Base-by-base conservation (phyloP, 345 rosid genomes). In the Balakata baccata region DNA sequence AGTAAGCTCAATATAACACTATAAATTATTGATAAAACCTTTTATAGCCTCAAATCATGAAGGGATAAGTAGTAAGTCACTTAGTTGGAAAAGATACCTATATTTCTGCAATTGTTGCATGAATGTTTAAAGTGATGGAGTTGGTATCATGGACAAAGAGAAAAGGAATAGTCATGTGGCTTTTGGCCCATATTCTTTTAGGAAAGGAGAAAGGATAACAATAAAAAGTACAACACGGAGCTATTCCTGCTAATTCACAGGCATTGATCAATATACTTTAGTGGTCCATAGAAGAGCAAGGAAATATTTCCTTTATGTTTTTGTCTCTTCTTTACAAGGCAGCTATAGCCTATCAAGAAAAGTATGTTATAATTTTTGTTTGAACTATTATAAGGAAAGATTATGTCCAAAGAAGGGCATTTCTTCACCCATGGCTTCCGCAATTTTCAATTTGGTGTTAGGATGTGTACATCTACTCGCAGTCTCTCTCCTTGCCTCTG, bases 401-500 rank as follows among this genome's bases (percentile, higher is more conserved):
- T 13, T 43, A 0, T 29, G 13, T 3, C 43, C 47, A 11, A 17
- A 13, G 68, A 29, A 41, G 51, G 37, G 37, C 20, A 39, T 51
- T 66, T n/a, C 22, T 43, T 79, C 69, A 66, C 7, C 66, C 41
- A 81, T 81, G 86, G 82, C 73, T 60, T 18, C 72, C 77, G 22
- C 29, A 10, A 56, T 57, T 54, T 50, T 69, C 37, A 47, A 51
- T 23, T 23, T 59, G 68, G 18, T 58, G 20, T 17, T 52, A 16
- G 58, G 22, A 37, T 58, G 52, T 20, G 22, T 11, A 43, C 2
- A 74, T 77, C 29, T 81, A 11, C 54, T 75, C 58, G 45, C 60
- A 22, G 3, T 78, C 77, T 70, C 68, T 68, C 38, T 72, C n/a
- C n/a, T 63, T 47, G 10, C 64, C 13, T 62, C 70, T 46, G 39